Evolutionary conservation across 1,284 basidiomycete genomes (phyloP), one percentile per base, ranked within the genome.

Genomic region (Fomitopsis schrenkii): DNA sequence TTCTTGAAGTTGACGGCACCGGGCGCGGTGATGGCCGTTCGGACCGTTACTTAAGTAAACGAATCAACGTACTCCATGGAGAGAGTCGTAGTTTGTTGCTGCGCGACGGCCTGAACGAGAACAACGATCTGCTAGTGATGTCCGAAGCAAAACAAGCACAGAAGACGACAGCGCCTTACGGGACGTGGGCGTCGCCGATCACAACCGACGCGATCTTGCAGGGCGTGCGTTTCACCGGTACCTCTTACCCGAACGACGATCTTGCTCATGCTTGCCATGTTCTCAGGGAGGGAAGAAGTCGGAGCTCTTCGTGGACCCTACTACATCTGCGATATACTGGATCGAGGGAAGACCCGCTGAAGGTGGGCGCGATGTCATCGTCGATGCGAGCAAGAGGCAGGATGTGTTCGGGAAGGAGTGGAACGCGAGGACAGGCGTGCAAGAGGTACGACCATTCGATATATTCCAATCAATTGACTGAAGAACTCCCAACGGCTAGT

Each of bases 271-370:
- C 38, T 59, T 28, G 60, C 55, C 10, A 14, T 40, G 33, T 15
- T 5, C 53, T 68, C 66, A 82, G 85, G 75, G 77, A 17, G 77
- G 74, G 33, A 68, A 72, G 1, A 73, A 83, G 56, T 69, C 71
- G 3, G 84, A 86, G 61, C 72, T 86, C 19, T 65, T 87, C 45
- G 81, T 86, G 30, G 87, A 89, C 71, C 73, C 77, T 2, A 66
- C 81, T 28, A 83, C 80, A 2, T 76, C 76, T 2, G 74, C 73
- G 7, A 70, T 88, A 26, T 89, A 87, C 66, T 84, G 87, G 72
- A 67, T 88, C 56, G 89, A 91, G 68, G 76, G 73, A 9, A 73
- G 89, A 9, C 86, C 90, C 0, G 77, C 80, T 15, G 87, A 91
- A 67, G 78, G 73, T 14, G 83, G 89, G 7, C 77, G 88, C 1